A percentile compares a stretch with the other conserved stretches of the same genome.
These are phyloP conservation scores for Cymbidium sinense DNA, from an alignment of 106 monocot genomes.

Conservation along the genomic window DNA sequence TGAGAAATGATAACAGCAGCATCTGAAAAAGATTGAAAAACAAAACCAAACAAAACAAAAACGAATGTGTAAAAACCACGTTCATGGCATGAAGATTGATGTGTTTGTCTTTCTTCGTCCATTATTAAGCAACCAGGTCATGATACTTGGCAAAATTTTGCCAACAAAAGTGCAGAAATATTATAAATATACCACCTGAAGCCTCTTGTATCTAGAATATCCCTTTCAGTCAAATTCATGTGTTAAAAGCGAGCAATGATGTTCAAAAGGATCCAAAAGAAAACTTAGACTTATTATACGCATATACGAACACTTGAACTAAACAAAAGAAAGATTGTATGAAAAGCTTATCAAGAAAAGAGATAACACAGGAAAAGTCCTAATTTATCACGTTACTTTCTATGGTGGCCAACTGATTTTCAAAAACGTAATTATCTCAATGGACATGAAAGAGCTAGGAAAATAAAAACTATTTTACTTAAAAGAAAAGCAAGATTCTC, in stretches of 20 bases:
- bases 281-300: background rate
- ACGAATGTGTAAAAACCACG: background rate
- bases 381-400: no score
- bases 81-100: background rate
- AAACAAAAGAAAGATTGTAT: background rate
- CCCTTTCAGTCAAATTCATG: background rate
- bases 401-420: no score
- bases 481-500: constrained; percentile 17
- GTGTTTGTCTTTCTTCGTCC: background rate
- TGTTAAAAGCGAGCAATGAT: background rate
- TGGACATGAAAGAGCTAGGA: background rate
- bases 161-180: no score
- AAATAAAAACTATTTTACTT: constrained; percentile 1
- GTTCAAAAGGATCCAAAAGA: background rate
- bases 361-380: no score
- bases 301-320: background rate
- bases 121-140: background rate
- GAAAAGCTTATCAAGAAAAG: no score
- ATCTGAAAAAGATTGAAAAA: no score
- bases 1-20: background rate
- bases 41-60: background rate
- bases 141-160: no score
- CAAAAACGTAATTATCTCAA: background rate
- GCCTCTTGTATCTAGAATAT: background rate
- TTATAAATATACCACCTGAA: background rate